Evolutionary conservation across 331 rosid species (phyloP).

Genomic region (Cydonia oblonga): DNA sequence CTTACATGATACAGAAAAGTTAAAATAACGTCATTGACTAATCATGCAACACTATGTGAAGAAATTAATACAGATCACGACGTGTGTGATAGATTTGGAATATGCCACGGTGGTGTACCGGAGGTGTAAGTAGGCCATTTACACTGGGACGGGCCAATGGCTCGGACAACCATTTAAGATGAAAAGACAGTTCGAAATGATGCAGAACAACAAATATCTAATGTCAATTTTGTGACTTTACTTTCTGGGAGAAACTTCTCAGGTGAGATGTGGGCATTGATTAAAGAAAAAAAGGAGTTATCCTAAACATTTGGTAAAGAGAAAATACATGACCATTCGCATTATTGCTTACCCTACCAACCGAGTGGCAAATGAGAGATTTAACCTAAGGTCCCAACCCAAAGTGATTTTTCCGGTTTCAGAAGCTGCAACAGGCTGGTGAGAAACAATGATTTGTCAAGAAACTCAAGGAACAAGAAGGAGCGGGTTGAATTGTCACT

Average conservation of each 20-base stretch:
- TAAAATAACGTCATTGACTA: rapidly evolving
- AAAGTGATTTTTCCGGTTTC: neutral
- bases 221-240: neutral
- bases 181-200: neutral
- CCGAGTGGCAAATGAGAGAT: neutral
- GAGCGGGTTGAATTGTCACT: neutral
- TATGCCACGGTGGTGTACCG: rapidly evolving
- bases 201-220: neutral
- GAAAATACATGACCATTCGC: neutral
- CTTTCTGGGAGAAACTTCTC: neutral
- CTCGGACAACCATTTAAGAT: neutral
- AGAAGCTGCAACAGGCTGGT: neutral
- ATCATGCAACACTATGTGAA: neutral
- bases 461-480: neutral
- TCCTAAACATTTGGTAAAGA: neutral
- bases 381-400: neutral
- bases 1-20: too few relatives aligned
- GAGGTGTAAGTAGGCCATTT: neutral
- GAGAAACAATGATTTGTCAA: neutral
- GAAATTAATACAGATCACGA: neutral
- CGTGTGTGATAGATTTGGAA: rapidly evolving
- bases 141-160: neutral
- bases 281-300: neutral
- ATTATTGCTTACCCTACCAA: neutral
- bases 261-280: neutral